Base-by-base conservation (phyloP, 495 filamentous ascomycete species). In the Aspergillus hancockii region DNA sequence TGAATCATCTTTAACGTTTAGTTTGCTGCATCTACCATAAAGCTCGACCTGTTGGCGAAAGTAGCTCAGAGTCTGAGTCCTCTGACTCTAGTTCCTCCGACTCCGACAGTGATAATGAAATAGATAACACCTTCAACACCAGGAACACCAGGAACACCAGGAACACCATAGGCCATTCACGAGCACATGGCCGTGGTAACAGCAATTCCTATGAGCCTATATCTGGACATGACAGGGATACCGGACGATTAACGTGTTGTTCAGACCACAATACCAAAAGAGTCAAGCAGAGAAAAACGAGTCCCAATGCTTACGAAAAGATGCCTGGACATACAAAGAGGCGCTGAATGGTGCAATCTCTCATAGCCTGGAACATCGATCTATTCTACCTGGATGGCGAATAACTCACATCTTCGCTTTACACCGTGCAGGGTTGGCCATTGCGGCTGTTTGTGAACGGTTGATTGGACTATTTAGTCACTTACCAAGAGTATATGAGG, bases 21-120 rank as follows among this genome's bases (percentile, higher is more conserved):
- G 95, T 98, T 22, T 99, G 94, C 83, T 99, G 94, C 72, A 98
- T 98, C 70, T 99, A 97, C 78, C 92, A 96, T 77, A 89, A 90
- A 59, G 85, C 90, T 3, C 88, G 86, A 53, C 84, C 81, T 41
- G 84, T 92, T 9, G 94, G 88, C 71, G 94, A 97, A 71, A 96
- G 91, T 16, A 91, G 86, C 60, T 88, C 88, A 57, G 89, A 92
- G 64, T 88, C 86, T 25, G 87, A 86, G 41, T 69, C 80, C 61
- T 81, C 87, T 13, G 80, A 81, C 51, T 86, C 85, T 28, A 85
- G 81, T 45, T 84, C 82, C 16, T 84, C 81, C 49, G 86, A 85
- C 57, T 85, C 86, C 28, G 80, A 85, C 56, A 85, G 82, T 23
- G 85, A 83, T 16, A 74, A 71, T 25, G 80, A 80, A 30, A 57